These are phyloP conservation scores for Fraxinus velutina DNA, from an alignment of 305 asterid genomes.

Conservation along the genomic window DNA sequence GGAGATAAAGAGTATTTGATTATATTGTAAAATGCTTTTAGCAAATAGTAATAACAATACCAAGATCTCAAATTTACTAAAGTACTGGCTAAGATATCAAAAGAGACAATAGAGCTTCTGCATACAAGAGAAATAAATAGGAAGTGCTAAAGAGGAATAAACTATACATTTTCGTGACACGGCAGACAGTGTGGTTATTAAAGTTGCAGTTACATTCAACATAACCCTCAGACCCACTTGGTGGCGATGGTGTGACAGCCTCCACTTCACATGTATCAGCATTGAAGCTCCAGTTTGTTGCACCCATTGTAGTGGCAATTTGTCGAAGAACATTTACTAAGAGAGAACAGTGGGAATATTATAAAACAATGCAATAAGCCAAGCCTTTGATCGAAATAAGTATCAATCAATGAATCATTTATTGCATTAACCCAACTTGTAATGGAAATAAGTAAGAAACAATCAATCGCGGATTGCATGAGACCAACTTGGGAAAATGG, in stretches of 20 bases:
- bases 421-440: background rate
- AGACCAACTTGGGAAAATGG: background rate
- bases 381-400: background rate
- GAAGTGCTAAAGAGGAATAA: slow-evolving; percentile 14
- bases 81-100: background rate
- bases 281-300: slow-evolving; percentile 56
- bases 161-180: slow-evolving; percentile 54
- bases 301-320: slow-evolving; percentile 69
- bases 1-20: background rate
- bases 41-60: background rate
- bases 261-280: slow-evolving; percentile 58
- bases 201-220: slow-evolving; percentile 58
- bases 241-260: slow-evolving; percentile 39
- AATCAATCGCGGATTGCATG: background rate
- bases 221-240: slow-evolving; percentile 42
- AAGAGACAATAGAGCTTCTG: background rate
- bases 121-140: background rate
- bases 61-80: background rate
- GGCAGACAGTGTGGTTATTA: slow-evolving; percentile 50
- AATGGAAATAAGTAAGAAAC: background rate
- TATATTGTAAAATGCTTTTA: background rate
- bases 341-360: background rate
- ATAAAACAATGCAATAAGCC: background rate
- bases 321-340: slow-evolving; percentile 68
- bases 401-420: background rate